phyloP scores from a whole-genome alignment of 345 rosid species.

The Salix brachista region DNA sequence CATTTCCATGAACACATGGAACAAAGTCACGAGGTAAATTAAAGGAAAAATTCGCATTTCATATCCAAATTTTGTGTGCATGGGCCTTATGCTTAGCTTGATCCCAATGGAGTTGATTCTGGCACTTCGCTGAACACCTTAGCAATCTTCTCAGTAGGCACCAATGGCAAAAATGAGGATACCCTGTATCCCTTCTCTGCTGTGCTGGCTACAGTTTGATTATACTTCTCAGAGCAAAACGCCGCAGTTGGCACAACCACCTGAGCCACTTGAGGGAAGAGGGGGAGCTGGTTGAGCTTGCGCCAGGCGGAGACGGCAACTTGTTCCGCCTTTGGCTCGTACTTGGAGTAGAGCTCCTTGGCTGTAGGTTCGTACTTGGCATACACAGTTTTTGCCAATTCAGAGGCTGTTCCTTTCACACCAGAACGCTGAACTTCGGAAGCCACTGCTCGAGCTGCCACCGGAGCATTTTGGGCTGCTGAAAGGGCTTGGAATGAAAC shows the following conservation, averaged over 20 bases:
- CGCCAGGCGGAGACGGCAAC: constrained; percentile 79
- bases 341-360: constrained; percentile 63
- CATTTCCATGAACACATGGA: background rate
- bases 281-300: constrained; percentile 70
- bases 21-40: background rate
- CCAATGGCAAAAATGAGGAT: constrained; percentile 67
- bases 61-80: background rate
- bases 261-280: constrained; percentile 73
- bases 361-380: constrained; percentile 58
- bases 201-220: constrained; percentile 57
- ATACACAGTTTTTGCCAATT: constrained; percentile 57
- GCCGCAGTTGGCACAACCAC: constrained; percentile 76
- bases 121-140: constrained; percentile 48
- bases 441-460: constrained; percentile 53
- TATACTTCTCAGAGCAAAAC: constrained; percentile 75
- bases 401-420: constrained; percentile 65
- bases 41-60: background rate
- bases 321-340: constrained; percentile 83
- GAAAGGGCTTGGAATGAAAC: constrained; percentile 67
- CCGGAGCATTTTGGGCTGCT: constrained; percentile 68
- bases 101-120: constrained; percentile 31
- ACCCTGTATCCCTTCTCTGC: constrained; percentile 81
- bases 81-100: constrained; percentile 14
- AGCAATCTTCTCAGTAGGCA: constrained; percentile 81
- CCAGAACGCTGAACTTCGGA: constrained; percentile 67